Evolutionary conservation across 2,329 filamentous ascomycete species (phyloP), one percentile per base, ranked within the genome.

Genomic region (Diaporthe amygdali): DNA sequence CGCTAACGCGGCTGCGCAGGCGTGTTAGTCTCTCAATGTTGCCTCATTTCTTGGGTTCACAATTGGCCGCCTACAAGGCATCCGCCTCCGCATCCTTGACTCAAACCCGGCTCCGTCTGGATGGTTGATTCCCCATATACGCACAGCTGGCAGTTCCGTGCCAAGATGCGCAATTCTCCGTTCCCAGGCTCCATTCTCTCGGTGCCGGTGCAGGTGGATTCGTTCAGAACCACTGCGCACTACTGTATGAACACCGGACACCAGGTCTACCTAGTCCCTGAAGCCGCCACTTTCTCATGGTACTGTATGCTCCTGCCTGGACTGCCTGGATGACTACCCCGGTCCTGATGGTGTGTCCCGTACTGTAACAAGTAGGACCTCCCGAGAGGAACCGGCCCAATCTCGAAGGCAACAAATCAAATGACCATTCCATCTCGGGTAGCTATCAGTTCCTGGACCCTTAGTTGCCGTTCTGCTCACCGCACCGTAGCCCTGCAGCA

Each of bases 331-430:
- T 56, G 2, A n/a, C 25, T 8, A 46, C 25, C 39, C 56, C 27
- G 27, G 27, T 46, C 56, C 9, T 32, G 56, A 63, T 63, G 56
- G 56, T 63, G 56, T 63, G 39, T 41, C 39, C 39, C 39, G 9
- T 32, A 22, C 55, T 46, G 55, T 46, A 22, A 37, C 54, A 20
- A 25, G 32, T 27, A 25, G 12, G 20, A 56, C 54, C 20, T 39
- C n/a, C 34, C 54, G 54, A 56, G 34, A 34, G 32, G 54, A 56
- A 39, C 54, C 54, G 54, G 54, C 20, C 37, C 44, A 68, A 72
- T 49, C 59, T 54, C 32, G 55, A 72, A 74, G 66, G 71, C 71
- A 52, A 39, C 47, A 49, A 34, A 32, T 15, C 34, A 46, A 14
- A 12, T 12, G 56, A 14, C 56, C 41, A 32, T 54, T 27, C 47